Base-by-base conservation (phyloP, 1,284 basidiomycete species). In the Cutaneotrichosporon cutaneum region DNA sequence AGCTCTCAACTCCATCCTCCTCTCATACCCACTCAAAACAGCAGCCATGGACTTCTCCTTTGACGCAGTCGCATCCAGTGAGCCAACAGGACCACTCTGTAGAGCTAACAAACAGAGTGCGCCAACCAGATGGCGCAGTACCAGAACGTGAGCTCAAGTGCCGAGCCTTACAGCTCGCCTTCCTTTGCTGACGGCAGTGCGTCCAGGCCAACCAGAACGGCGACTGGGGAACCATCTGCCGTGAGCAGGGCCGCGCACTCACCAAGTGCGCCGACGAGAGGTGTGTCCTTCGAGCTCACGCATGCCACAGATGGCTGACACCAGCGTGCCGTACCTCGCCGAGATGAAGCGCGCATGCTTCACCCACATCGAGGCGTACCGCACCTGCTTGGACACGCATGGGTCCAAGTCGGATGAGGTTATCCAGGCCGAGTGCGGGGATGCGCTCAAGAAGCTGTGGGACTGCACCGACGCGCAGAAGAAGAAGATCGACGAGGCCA, bases 41-140 rank as follows among this genome's bases (percentile, higher is more conserved):
- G 32, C 33, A 22, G 70, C 22, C 32, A 79, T 79, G 77, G 77
- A 79, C 62, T 65, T 77, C n/a, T 78, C 76, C 6, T 79, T 75
- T 36, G 72, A 79, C 62, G 56, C 72, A 24, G 77, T 79, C n/a
- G 77, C 77, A 1, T 70, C 75, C 36, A 77, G 77, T 79, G 61
- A 69, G 77, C 56, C 1, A 4, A 4, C 63, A 6, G 24, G 26
- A 4, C 5, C 44, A 16, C 7, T 14, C 7, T 42, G 18, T 8
- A 24, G 16, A 27, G 50, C 60, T 64, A 50, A 62, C 52, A 33
- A 8, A 0, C 60, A 79, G 77, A 77, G 70, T 79, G 77, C 59
- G 72, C 73, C 30, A 63, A 72, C 13, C 76, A 78, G 62, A 74
- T 79, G 73, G 76, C 75, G 9, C 66, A 67, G 57, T 79, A 79